A percentile compares a stretch with the other conserved stretches of the same genome.
These are phyloP conservation scores for Hapsidospora chrysogenum DNA, from an alignment of 495 filamentous ascomycete species.

Conservation along the genomic window DNA sequence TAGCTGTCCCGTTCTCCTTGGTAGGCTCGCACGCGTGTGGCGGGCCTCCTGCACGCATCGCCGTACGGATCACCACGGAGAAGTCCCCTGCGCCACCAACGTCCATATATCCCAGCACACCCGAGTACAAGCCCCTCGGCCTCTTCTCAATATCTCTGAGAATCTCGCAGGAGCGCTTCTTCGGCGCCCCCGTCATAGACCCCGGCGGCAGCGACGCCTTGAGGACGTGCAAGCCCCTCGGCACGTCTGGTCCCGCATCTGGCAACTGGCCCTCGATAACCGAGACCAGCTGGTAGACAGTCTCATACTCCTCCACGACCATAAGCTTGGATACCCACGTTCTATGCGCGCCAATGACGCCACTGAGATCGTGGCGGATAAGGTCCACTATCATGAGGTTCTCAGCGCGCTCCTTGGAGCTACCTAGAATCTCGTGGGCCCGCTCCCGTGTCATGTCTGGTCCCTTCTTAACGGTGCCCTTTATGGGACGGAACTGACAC, in stretches of 20 bases:
- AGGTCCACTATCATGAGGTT: slow-evolving; percentile 98
- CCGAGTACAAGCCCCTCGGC: slow-evolving; percentile 69
- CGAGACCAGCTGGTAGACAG: slow-evolving; percentile 78
- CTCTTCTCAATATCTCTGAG: slow-evolving; percentile 48
- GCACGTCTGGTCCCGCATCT: background rate
- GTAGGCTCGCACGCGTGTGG: too few relatives aligned
- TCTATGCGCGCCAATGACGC: slow-evolving; percentile 53
- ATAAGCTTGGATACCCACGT: slow-evolving; percentile 55
- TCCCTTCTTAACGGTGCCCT: slow-evolving; percentile 77
- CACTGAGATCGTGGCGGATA: slow-evolving; percentile 79
- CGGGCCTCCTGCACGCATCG: slow-evolving; percentile 57
- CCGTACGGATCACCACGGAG: slow-evolving; percentile 69
- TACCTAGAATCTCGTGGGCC: slow-evolving; percentile 51
- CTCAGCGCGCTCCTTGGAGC: slow-evolving; percentile 83
- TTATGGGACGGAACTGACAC: slow-evolving; percentile 72
- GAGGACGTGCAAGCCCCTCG: slow-evolving; percentile 54
- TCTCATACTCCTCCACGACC: slow-evolving; percentile 75
- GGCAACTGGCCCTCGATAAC: slow-evolving; percentile 61
- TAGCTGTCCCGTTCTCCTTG: slow-evolving; percentile 19
- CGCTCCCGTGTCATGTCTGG: slow-evolving; percentile 39
- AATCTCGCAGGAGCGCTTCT: slow-evolving; percentile 76
- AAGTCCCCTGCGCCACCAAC: slow-evolving; percentile 75
- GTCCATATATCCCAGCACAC: slow-evolving; percentile 78
- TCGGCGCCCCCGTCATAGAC: slow-evolving; percentile 90
- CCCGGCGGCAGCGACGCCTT: slow-evolving; percentile 70